Evolutionary conservation across 1,284 basidiomycete species (phyloP), one percentile per base, ranked within the genome.

Genomic region (Fomitopsis schrenkii): DNA sequence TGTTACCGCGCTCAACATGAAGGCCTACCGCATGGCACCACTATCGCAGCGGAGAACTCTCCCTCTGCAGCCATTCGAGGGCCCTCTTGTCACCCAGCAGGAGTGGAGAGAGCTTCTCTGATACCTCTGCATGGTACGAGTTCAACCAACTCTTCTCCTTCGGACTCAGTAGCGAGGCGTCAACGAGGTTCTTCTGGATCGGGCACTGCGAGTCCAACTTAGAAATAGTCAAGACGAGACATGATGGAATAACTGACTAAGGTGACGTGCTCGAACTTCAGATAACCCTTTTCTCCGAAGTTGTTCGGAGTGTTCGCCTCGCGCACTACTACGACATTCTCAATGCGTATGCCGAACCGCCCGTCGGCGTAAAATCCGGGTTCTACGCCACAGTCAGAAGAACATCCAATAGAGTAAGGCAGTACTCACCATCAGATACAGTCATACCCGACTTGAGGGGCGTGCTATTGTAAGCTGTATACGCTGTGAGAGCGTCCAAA

Each of bases 351-450:
- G 3, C 97, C 97, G 72, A 91, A 99, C 62, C 84, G 79, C 5
- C 95, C 97, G 68, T 98, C 95, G 17, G 87, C 87, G 74, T 98
- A 97, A 75, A 94, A 99, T 2, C 95, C 97, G 0, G 97, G 97
- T 70, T 99, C 87, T 85, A 63, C 10, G 33, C 9, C 41, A n/a
- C 26, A 61, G 33, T 56, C 35, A 19, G 61, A 50, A 36, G 10
- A n/a, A 2, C 55, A 5, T 42, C 10, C 53, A 12, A 55, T 10
- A 22, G 36, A 26, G 15, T 41, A 12, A 6, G 15, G 30, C 8
- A 15, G 33, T 8, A 46, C 74, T 30, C 57, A 84, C 85, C 93
- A 71, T 97, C 97, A 0, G 93, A 94, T 40, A 97, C 80, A 0
- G 93, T 93, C 90, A 95, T 95, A 8, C 94, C 94, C 6, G 85